These are phyloP conservation scores for Teratosphaeria viscida DNA, from an alignment of 2,329 filamentous ascomycete species.

Conservation along the genomic window DNA sequence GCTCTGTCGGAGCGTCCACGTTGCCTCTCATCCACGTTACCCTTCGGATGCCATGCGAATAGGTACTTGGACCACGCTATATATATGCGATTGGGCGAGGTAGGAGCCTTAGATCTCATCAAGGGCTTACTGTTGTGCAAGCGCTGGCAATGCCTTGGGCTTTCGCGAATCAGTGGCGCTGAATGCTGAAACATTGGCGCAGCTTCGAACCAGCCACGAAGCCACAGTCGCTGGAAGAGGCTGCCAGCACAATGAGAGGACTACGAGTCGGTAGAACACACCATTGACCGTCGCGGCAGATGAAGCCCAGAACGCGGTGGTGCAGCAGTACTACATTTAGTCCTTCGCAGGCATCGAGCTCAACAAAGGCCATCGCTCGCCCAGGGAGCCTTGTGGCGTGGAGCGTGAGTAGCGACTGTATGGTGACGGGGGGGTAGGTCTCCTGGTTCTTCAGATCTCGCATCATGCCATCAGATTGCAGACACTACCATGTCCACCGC, in stretches of 20 bases:
- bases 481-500: no score
- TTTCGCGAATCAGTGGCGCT: background rate
- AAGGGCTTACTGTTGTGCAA: background rate
- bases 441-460: no score
- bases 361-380: background rate
- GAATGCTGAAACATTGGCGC: background rate
- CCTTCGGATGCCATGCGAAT: background rate
- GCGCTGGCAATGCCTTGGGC: background rate
- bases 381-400: background rate
- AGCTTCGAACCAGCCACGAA: background rate
- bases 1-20: background rate
- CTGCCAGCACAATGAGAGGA: background rate
- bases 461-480: no score
- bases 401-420: background rate
- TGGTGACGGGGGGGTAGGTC: no score
- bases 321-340: background rate
- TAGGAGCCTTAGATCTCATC: background rate
- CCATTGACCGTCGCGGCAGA: background rate
- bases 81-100: background rate
- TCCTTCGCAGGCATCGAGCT: background rate
- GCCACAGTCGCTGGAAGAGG: background rate
- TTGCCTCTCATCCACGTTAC: background rate
- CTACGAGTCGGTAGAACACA: background rate
- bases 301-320: background rate
- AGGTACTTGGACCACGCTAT: background rate